A percentile compares a stretch with the other conserved stretches of the same genome.
phyloP scores from a whole-genome alignment of 2,329 filamentous ascomycete species.

The Exophiala xenobiotica region DNA sequence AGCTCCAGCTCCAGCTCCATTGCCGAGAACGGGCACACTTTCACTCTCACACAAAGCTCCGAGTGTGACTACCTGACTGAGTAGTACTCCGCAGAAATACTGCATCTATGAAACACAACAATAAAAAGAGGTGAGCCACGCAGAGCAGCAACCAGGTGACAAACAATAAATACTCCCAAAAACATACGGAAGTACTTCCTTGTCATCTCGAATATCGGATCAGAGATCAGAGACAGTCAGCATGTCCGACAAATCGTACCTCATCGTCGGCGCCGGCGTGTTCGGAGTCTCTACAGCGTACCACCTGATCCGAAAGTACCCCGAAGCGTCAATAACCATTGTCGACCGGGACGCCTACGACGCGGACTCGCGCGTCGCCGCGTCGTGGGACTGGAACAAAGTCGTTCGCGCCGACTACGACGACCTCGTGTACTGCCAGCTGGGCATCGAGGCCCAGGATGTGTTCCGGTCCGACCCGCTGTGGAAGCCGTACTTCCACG shows the following conservation, averaged over 20 bases:
- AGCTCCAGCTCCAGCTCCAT: too few relatives aligned
- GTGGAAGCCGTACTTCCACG: constrained; percentile 49
- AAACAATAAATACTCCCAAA: too few relatives aligned
- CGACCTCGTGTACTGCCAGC: constrained; percentile 33
- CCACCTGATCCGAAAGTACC: constrained; percentile 51
- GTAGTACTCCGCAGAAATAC: too few relatives aligned
- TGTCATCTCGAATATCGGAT: too few relatives aligned
- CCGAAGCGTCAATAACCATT: constrained; percentile 47
- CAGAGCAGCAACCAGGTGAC: too few relatives aligned
- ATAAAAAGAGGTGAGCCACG: too few relatives aligned
- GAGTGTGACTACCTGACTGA: too few relatives aligned
- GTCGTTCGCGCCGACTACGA: constrained; percentile 32
- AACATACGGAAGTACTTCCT: too few relatives aligned
- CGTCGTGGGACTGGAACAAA: constrained; percentile 32
- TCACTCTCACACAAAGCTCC: too few relatives aligned
- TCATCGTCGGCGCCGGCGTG: constrained; percentile 53
- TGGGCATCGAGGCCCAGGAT: constrained; percentile 36
- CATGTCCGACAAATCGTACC: constrained; percentile 22
- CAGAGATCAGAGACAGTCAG: too few relatives aligned
- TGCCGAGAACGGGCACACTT: too few relatives aligned
- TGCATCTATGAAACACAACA: too few relatives aligned
- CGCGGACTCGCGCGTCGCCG: constrained; percentile 36
- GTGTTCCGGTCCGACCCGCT: constrained; percentile 37
- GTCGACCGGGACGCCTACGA: constrained; percentile 41
- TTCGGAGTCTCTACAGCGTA: constrained; percentile 56